These are phyloP conservation scores for Myochromella boudieri DNA, from an alignment of 768 basidiomycete genomes.

Conservation along the genomic window DNA sequence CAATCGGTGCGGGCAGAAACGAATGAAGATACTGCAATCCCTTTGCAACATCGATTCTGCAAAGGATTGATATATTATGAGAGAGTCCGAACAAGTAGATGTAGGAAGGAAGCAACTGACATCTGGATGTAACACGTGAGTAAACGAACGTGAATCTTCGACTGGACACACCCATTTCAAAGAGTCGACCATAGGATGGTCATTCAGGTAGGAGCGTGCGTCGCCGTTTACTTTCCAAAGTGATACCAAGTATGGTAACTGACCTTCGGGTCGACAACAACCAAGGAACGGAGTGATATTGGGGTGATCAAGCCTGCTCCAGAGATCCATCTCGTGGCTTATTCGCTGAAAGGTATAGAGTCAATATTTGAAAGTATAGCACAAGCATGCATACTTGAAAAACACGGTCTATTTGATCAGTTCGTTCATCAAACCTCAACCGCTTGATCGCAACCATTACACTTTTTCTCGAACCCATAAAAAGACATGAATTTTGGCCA, in stretches of 20 bases:
- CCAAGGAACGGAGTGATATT: not conserved
- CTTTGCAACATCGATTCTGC: not conserved
- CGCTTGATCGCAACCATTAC: constrained; percentile 1
- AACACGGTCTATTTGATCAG: not conserved
- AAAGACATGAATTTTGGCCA: not conserved
- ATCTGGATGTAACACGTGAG: not conserved
- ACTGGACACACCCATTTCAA: not conserved
- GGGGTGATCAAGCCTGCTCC: not conserved
- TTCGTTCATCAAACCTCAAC: not conserved
- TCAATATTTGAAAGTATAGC: not conserved
- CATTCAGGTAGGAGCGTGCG: not conserved
- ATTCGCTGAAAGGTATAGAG: not conserved
- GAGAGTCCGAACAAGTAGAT: no score
- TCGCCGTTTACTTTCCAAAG: not conserved
- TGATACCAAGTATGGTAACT: constrained; percentile 1
- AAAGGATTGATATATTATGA: not conserved
- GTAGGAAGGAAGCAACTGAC: not conserved
- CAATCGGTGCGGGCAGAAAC: not conserved
- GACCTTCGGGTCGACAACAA: not conserved
- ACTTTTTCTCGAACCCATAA: not conserved
- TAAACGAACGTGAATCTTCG: not conserved
- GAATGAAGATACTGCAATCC: not conserved
- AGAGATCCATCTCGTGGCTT: not conserved
- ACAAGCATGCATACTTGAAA: not conserved
- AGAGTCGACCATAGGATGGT: not conserved